Conservation (phyloP, 345 rosid genomes). For the Nephelium lappaceum region DNA sequence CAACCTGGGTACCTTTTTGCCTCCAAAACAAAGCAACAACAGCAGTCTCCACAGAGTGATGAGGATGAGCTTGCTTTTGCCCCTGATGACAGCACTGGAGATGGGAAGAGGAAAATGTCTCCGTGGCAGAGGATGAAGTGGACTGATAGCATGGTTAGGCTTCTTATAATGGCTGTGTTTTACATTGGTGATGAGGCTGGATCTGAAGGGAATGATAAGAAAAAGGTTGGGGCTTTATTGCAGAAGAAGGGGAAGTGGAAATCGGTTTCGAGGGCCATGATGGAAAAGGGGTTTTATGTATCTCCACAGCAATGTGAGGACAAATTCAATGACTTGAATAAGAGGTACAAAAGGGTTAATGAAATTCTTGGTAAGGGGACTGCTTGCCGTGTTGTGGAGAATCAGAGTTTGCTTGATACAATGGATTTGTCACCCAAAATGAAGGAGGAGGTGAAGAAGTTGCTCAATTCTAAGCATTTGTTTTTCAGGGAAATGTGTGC, state of each 20-base stretch:
- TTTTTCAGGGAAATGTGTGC: conserved; percentile 98
- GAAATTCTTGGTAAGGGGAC: conserved; percentile 92
- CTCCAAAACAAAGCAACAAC: conserved; percentile 54
- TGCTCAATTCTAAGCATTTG: conserved; percentile 89
- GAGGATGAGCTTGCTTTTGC: conserved; percentile 73
- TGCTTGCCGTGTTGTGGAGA: conserved; percentile 93
- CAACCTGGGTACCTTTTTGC: conserved; percentile 33
- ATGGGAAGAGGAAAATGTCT: conserved; percentile 59
- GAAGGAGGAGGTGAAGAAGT: conserved; percentile 84
- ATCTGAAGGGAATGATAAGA: conserved; percentile 61
- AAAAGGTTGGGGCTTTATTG: conserved; percentile 54
- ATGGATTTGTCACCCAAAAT: conserved; percentile 77
- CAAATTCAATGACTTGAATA: conserved; percentile 93
- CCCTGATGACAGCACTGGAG: conserved; percentile 59
- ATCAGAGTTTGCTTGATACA: conserved; percentile 70
- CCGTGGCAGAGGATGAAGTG: conserved; percentile 99
- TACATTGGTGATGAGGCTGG: conserved; percentile 93
- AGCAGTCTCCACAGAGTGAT: conserved; percentile 58
- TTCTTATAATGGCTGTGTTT: conserved; percentile 82
- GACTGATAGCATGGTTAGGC: conserved; percentile 89
- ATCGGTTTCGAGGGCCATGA: conserved; percentile 91
- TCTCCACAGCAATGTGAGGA: conserved; percentile 99
- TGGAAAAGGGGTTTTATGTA: conserved; percentile 94
- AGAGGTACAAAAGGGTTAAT: conserved; percentile 95
- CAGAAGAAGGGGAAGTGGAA: conserved; percentile 99